Conservation (phyloP, 495 filamentous ascomycete genomes). For the Tetracladium setigerum region DNA sequence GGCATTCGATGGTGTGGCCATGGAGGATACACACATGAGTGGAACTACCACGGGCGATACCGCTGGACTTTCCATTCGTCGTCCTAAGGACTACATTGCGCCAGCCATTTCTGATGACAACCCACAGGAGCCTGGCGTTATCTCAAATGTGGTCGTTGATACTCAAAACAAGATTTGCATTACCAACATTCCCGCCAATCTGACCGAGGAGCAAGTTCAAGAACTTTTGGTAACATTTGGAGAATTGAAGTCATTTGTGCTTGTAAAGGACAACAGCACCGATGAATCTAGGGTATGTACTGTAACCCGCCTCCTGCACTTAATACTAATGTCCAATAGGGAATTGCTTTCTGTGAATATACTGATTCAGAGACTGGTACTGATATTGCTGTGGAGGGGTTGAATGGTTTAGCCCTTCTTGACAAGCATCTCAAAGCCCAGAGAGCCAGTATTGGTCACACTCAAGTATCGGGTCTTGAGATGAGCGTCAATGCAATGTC, state of each 20-base stretch:
- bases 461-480: conserved; percentile 81
- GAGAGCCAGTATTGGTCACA: conserved; percentile 85
- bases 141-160: conserved; percentile 78
- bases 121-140: conserved; percentile 66
- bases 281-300: conserved; percentile 79
- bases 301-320: background rate
- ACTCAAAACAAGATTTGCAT: conserved; percentile 93
- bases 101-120: conserved; percentile 71
- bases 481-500: conserved; percentile 98
- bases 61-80: conserved; percentile 69
- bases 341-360: conserved; percentile 96
- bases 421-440: conserved; percentile 77
- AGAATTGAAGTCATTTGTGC: conserved; percentile 83
- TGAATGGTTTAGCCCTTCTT: conserved; percentile 88
- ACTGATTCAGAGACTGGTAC: conserved; percentile 61
- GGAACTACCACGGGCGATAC: conserved; percentile 49
- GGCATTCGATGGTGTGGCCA: conserved; percentile 81
- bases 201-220: conserved; percentile 83
- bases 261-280: conserved; percentile 81
- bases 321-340: conserved; percentile 42
- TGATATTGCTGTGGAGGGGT: conserved; percentile 79
- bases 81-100: conserved; percentile 97
- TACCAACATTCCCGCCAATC: conserved; percentile 76
- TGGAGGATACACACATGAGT: conserved; percentile 58
- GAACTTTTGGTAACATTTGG: conserved; percentile 88